Base-by-base conservation (phyloP, 805 yeast species). In the Suhomyces pyralidae region DNA sequence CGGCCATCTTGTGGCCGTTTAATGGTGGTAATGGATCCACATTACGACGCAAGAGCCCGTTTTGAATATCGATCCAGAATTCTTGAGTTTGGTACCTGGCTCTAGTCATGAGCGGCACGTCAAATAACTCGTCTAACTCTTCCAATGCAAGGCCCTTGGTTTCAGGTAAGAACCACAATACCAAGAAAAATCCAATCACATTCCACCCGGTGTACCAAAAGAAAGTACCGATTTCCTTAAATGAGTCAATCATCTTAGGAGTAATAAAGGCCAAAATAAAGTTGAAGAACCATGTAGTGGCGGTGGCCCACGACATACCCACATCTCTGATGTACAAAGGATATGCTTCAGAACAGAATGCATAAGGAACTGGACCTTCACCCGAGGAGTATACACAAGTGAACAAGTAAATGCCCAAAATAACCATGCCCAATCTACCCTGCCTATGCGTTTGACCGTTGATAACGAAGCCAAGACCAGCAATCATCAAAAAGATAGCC, bases 191-290 rank as follows among this genome's bases (percentile, higher is more conserved):
- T 0, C 89, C 89, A 51, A 83, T 71, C 53, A 83, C 60, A 67
- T 89, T 89, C 92, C 93, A 86, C 10, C 86, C 96, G 1, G 94
- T 96, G 63, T 88, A 90, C 80, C 84, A 90, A 10, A 94, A 91
- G 65, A 88, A 90, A 5, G 96, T 96, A 67, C 97, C 96, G 58
- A 85, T 89, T 2, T 90, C 81, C 51, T 81, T 82, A 71, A 90
- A 85, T 0, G 86, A 84, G 47, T 70, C 78, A 53, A 80, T 68
- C 67, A 90, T 70, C 25, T 88, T 74, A 32, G 96, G 94, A 94
- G 94, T 85, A 5, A 96, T 84, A 56, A 89, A 77, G 22, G 94
- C 83, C 55, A 84, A 71, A 49, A 85, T 71, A 60, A 84, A 84
- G 66, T 85, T 85, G 76, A 85, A 85, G 68, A 85, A 84, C 89